Conservation (phyloP, 306 rosid species). For the Prosopis cineraria region DNA sequence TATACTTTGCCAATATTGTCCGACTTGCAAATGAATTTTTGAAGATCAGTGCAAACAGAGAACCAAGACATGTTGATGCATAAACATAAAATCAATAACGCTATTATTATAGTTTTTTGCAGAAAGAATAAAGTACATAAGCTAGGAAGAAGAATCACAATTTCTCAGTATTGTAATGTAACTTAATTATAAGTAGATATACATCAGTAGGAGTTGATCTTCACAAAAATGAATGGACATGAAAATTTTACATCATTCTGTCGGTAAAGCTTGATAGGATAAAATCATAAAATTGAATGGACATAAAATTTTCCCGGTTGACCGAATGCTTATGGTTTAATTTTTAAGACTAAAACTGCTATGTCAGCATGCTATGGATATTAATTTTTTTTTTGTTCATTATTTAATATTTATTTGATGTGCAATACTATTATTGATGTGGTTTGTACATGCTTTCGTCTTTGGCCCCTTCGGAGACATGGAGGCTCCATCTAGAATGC, state of each 20-base stretch:
- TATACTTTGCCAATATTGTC: too few relatives aligned
- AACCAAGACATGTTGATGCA: too few relatives aligned
- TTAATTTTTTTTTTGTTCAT: neutral
- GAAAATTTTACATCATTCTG: too few relatives aligned
- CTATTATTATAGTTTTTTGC: neutral
- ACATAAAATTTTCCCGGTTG: neutral
- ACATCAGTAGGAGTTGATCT: too few relatives aligned
- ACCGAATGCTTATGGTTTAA: neutral
- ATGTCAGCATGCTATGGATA: neutral
- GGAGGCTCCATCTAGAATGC: constrained; percentile 45
- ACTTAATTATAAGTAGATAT: too few relatives aligned
- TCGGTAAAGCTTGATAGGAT: too few relatives aligned
- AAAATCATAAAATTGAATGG: neutral
- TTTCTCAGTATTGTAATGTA: neutral
- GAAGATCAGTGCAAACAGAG: too few relatives aligned
- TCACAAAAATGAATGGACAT: too few relatives aligned
- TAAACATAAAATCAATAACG: neutral
- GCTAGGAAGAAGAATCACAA: neutral
- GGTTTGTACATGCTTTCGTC: constrained; percentile 19
- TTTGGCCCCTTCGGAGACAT: constrained; percentile 22
- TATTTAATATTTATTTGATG: neutral
- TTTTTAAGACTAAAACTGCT: neutral
- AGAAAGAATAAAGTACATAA: neutral
- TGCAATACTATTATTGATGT: neutral
- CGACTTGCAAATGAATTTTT: too few relatives aligned